Evolutionary conservation across 345 rosid species (phyloP), one percentile per base, ranked within the genome.

Genomic region (Citrus sinensis): DNA sequence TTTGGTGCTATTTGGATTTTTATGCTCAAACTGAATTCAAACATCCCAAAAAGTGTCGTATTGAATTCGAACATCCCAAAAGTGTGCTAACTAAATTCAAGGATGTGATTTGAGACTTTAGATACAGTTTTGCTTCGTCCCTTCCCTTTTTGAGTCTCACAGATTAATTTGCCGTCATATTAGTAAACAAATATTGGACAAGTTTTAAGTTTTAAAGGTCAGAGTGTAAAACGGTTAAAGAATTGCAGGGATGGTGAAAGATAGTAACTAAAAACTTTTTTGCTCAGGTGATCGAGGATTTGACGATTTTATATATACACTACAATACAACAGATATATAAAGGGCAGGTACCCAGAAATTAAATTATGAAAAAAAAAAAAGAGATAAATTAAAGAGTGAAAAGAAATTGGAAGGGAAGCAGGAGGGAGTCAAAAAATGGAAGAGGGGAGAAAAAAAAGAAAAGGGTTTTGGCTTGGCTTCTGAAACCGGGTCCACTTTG

Each of bases 301-400:
- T 79, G 85, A 71, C 59, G 83, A 80, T 77, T 73, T 83, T 88
- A 83, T 87, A 84, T 87, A 85, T 88, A 88, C 87, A 85, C 87
- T 78, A 83, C 83, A 81, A 83, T 85, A 83, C 87, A 84, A 73
- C 32, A 77, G 79, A 83, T 80, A 79, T 77, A 76, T 71, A 76
- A 79, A 55, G 82, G 91, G 80, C 54, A 69, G 71, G 63, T 55
- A 75, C 85, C 86, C 78, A 62, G 19, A 78, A 81, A 78, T 81
- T 76, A 74, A 83, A 83, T 84, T 81, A 46, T 11, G 3, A 42
- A 42, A 46, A 46, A 62, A 62, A 62, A 72, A 62, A 14, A 66
- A 5, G 62, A 79, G 81, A 70, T 74, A 79, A 80, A 78, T 76
- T 79, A 71, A 55, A 73, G 71, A 35, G 29, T 19, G 19, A 17